Evolutionary conservation across 345 rosid genomes (phyloP).

Genomic region (Noccaea caerulescens): DNA sequence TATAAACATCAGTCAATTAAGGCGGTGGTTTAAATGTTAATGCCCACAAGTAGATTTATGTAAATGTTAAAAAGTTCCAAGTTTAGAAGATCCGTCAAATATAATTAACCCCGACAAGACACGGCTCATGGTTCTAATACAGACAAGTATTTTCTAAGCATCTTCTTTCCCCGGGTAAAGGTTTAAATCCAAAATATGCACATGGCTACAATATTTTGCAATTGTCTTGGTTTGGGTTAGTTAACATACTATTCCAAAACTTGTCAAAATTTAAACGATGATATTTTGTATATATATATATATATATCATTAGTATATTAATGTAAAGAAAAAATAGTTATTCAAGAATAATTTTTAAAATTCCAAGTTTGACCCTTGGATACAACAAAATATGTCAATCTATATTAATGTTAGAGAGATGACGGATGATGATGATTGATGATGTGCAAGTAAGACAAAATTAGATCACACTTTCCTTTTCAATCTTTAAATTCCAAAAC

Average conservation of each 20-base stretch:
- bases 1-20: constrained; percentile 31
- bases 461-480: constrained; percentile 40
- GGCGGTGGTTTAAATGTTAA: constrained; percentile 39
- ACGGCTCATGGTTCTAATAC: background rate
- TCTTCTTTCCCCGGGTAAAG: background rate
- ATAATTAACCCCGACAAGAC: constrained; percentile 7
- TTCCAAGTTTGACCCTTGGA: constrained; percentile 17
- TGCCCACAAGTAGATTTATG: constrained; percentile 43
- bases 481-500: constrained; percentile 47
- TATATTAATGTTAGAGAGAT: constrained; percentile 32
- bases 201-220: constrained; percentile 17
- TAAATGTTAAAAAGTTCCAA: constrained; percentile 44
- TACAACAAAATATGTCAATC: constrained; percentile 27
- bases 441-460: constrained; percentile 43
- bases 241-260: background rate
- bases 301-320: background rate
- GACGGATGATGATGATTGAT: constrained; percentile 30
- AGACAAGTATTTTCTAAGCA: too few species aligned
- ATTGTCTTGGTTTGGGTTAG: background rate
- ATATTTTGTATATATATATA: background rate
- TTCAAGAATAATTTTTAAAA: background rate
- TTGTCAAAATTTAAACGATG: background rate
- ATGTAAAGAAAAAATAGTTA: background rate
- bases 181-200: background rate
- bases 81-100: constrained; percentile 38